These are phyloP conservation scores for Pterocarpus macrocarpus DNA, from an alignment of 306 rosid species.

Conservation along the genomic window DNA sequence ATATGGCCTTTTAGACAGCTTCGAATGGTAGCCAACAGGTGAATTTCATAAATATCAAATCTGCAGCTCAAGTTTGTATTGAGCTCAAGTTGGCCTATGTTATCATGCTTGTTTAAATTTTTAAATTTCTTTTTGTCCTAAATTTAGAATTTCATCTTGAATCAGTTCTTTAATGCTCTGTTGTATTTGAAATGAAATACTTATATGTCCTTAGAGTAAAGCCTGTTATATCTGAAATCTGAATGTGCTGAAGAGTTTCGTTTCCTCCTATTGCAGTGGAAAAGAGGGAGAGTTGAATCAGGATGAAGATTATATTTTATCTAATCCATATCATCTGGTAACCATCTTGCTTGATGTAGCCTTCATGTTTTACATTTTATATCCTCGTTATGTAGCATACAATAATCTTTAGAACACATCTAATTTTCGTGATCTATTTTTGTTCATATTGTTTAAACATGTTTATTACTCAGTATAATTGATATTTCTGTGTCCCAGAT, in stretches of 20 bases:
- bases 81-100: slow-evolving; percentile 11
- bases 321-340: slow-evolving; percentile 96
- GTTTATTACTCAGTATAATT: neutral
- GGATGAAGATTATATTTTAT: slow-evolving; percentile 80
- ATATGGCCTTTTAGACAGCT: slow-evolving; percentile 99
- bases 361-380: slow-evolving; percentile 30
- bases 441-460: neutral
- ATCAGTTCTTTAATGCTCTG: slow-evolving; percentile 23
- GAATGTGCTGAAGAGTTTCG: slow-evolving; percentile 37
- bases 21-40: slow-evolving; percentile 95
- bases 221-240: slow-evolving; percentile 20
- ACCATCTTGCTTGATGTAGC: slow-evolving; percentile 35
- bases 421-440: slow-evolving; percentile 27
- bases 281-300: slow-evolving; percentile 79
- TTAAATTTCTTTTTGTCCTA: slow-evolving; percentile 14
- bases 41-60: slow-evolving; percentile 40
- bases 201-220: slow-evolving; percentile 33
- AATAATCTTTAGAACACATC: neutral
- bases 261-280: slow-evolving; percentile 68
- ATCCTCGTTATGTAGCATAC: slow-evolving; percentile 35
- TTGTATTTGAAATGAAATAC: slow-evolving; percentile 31
- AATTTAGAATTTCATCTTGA: slow-evolving; percentile 27
- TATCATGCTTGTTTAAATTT: slow-evolving; percentile 19
- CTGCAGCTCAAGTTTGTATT: slow-evolving; percentile 31
- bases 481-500: slow-evolving; percentile 20